Conservation (phyloP, 176 grass and related monocot species). For the Rhynchospora breviuscula region DNA sequence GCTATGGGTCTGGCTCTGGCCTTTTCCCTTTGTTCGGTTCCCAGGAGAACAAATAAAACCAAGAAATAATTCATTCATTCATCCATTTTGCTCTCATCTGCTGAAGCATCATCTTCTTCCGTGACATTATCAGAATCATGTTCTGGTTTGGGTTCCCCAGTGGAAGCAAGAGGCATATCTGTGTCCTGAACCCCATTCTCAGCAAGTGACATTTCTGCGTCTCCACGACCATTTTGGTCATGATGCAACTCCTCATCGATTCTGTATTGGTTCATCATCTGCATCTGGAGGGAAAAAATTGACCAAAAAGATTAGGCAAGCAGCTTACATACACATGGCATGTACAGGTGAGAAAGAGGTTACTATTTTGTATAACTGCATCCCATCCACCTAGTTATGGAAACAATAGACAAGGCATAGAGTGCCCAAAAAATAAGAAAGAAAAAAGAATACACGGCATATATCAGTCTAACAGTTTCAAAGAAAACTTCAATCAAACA, state of each 20-base stretch:
- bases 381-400: too few relatives aligned
- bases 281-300: constrained; percentile 52
- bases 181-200: constrained; percentile 27
- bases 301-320: neutral
- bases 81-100: constrained; percentile 27
- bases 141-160: neutral
- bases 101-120: constrained; percentile 20
- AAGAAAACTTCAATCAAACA: too few relatives aligned
- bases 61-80: neutral
- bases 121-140: neutral
- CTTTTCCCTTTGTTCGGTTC: neutral
- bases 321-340: neutral
- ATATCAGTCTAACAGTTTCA: too few relatives aligned
- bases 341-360: neutral
- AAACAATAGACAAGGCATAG: too few relatives aligned
- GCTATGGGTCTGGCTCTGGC: neutral
- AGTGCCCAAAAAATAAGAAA: too few relatives aligned
- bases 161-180: constrained; percentile 28
- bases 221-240: constrained; percentile 29
- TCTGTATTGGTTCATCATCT: constrained; percentile 54
- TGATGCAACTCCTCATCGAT: constrained; percentile 7
- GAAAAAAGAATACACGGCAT: too few relatives aligned
- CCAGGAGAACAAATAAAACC: neutral
- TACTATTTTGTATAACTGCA: neutral
- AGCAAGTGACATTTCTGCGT: constrained; percentile 23